Conservation (phyloP, 129 eudicot genomes). For the Artemisia argyi region DNA sequence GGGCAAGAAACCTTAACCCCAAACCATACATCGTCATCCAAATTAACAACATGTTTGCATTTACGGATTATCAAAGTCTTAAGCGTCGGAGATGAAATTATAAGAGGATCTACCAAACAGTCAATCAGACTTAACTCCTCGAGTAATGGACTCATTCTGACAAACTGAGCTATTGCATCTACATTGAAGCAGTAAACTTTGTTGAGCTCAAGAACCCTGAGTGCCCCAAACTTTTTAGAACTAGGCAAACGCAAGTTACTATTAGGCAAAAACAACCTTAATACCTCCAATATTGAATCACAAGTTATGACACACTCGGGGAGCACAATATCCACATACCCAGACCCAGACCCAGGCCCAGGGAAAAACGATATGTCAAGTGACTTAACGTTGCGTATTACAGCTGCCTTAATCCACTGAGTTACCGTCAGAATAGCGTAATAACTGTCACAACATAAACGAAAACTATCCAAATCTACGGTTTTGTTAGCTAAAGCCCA, state of each 20-base stretch:
- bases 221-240: neutral
- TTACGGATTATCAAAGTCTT: too few relatives aligned
- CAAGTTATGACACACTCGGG: constrained; percentile 1
- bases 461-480: neutral
- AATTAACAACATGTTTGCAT: too few relatives aligned
- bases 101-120: neutral
- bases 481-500: neutral
- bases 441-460: neutral
- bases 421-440: too few relatives aligned
- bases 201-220: neutral
- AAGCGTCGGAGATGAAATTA: too few relatives aligned
- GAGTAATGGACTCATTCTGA: neutral
- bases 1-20: neutral
- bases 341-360: too few relatives aligned
- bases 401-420: too few relatives aligned
- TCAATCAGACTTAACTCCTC: neutral
- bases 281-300: neutral
- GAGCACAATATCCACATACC: too few relatives aligned
- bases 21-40: neutral
- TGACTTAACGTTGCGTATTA: too few relatives aligned
- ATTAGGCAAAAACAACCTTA: neutral
- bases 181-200: neutral
- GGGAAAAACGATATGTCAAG: too few relatives aligned
- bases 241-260: too few relatives aligned
- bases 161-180: neutral